A percentile compares a stretch with the other conserved stretches of the same genome.
phyloP scores from a whole-genome alignment of 1,284 basidiomycete species.

The Ganoderma sinense region DNA sequence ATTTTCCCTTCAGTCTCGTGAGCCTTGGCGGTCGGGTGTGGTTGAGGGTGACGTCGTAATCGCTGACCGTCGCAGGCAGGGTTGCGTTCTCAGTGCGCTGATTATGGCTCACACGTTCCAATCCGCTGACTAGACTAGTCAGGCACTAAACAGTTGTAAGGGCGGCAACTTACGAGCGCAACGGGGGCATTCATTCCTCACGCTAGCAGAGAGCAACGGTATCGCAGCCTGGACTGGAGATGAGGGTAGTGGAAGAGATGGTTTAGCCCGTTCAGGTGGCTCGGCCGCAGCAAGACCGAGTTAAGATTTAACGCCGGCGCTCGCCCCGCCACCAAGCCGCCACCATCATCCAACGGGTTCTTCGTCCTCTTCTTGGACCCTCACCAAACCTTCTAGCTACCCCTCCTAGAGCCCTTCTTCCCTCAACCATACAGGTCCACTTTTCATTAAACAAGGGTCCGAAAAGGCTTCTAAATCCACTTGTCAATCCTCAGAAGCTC shows the following conservation, averaged over 20 bases:
- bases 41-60: background rate
- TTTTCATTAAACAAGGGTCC: background rate
- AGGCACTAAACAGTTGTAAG: background rate
- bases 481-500: background rate
- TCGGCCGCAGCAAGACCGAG: background rate
- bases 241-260: background rate
- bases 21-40: background rate
- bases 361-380: background rate
- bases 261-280: background rate
- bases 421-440: background rate
- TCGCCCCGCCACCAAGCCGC: background rate
- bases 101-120: background rate
- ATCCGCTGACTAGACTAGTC: constrained; percentile 1
- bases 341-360: background rate
- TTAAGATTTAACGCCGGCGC: background rate
- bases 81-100: background rate
- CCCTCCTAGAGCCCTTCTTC: background rate
- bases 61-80: background rate
- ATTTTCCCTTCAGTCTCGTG: background rate
- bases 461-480: background rate
- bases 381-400: constrained; percentile 1
- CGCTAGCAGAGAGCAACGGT: background rate
- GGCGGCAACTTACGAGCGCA: background rate
- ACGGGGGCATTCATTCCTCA: background rate
- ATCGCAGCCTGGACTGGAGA: background rate